Evolutionary conservation across 495 filamentous ascomycete species (phyloP), one percentile per base, ranked within the genome.

Genomic region (Coniosporium apollinis): DNA sequence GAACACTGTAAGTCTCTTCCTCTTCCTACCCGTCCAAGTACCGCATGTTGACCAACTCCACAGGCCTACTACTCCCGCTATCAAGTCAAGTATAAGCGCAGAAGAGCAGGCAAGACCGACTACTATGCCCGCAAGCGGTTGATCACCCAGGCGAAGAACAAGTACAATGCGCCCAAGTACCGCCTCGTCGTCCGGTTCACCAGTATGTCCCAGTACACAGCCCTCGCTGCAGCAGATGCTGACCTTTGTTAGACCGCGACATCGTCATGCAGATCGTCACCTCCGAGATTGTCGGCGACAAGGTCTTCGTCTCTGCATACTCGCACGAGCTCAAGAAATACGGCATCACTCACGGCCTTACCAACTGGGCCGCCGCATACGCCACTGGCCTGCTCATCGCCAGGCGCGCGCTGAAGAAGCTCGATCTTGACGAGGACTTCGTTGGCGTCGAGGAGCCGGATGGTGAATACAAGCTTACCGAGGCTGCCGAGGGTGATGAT

Each of bases 71-170:
- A 31, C 15, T 16, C 38, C 57, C 84, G 89, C 61, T 99, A 80
- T 71, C 89, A 99, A 72, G 93, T 87, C 62, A 99, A 99, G 76
- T 99, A 94, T 81, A 87, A 82, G 67, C 84, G 89, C 61, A 78
- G 89, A 59, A 77, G 89, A 45, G 59, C 76, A 61, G 89, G 89
- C 60, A 99, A 96, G 80, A 99, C 89, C 66, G 89, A 99, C 60
- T 99, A 99, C 82, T 96, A 94, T 62, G 89, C 89, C 58, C 89
- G 89, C 67, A 94, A 94, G 78, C 80, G 89, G 55, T 71, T 99
- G 65, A 91, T 93, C 75, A 86, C 83, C 66, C 89, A 99, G 72
- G 89, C 89, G 64, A 99, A 96, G 84, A 96, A 96, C 82, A 96
- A 96, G 75, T 97, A 94, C 80, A 89, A 86, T 63, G 79, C 87